Evolutionary conservation across 208 protist species (phyloP).

Genomic region (Giardia muris): DNA sequence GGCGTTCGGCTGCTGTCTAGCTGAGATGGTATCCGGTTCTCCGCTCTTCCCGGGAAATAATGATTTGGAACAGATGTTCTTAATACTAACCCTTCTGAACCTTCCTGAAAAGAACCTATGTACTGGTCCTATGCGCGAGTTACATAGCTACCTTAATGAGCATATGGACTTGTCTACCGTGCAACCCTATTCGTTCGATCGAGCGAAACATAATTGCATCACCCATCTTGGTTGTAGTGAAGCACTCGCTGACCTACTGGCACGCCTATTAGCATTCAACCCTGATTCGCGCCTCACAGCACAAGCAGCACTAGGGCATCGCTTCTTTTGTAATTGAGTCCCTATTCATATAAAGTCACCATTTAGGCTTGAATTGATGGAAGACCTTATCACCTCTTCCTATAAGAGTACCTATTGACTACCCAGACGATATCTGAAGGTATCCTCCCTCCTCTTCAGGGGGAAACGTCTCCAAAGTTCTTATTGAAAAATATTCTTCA

Average conservation of each 20-base stretch:
- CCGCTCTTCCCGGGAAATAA: neutral
- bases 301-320: neutral
- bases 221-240: neutral
- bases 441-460: no score
- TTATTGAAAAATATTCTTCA: no score
- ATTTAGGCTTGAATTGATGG: no score
- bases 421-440: no score
- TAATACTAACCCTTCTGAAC: neutral
- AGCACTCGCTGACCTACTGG: neutral
- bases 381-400: no score
- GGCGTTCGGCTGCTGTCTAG: constrained; percentile 24
- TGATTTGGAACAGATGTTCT: neutral
- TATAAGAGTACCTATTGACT: no score
- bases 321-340: no score
- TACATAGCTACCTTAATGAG: neutral
- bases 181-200: neutral
- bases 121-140: neutral
- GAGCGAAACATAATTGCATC: neutral
- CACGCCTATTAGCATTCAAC: neutral
- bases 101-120: neutral
- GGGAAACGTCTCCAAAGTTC: no score
- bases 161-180: neutral
- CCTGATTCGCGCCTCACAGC: neutral
- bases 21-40: constrained; percentile 9
- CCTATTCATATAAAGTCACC: no score